phyloP scores from a whole-genome alignment of 2,329 filamentous ascomycete species.

The Monosporascus sp. region DNA sequence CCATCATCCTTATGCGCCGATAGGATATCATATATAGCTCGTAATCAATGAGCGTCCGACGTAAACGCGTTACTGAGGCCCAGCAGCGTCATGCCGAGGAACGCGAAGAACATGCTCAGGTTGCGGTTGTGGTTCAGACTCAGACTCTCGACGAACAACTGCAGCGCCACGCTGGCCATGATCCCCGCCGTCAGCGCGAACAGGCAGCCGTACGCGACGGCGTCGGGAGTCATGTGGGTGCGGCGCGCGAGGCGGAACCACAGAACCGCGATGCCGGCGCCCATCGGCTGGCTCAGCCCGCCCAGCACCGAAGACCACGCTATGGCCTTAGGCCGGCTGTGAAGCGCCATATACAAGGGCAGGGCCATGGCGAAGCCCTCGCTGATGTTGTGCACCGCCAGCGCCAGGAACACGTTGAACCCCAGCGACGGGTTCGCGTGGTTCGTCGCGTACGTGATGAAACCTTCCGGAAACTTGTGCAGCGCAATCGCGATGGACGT shows the following conservation, averaged over 20 bases:
- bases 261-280: slow-evolving; percentile 74
- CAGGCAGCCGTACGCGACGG: slow-evolving; percentile 68
- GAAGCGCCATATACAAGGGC: slow-evolving; percentile 85
- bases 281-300: slow-evolving; percentile 79
- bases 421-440: slow-evolving; percentile 88
- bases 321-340: slow-evolving; percentile 76
- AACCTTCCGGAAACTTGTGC: slow-evolving; percentile 87
- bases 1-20: too few relatives aligned
- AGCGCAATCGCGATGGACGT: slow-evolving; percentile 92
- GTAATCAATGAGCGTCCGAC: slow-evolving; percentile 39
- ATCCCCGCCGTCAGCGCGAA: slow-evolving; percentile 90
- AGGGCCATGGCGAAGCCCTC: slow-evolving; percentile 94
- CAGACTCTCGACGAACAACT: slow-evolving; percentile 81
- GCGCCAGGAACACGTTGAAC: slow-evolving; percentile 86
- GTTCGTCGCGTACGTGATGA: slow-evolving; percentile 93
- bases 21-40: background rate
- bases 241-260: slow-evolving; percentile 72
- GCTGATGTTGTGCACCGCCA: slow-evolving; percentile 97
- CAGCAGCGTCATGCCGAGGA: slow-evolving; percentile 81
- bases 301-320: slow-evolving; percentile 78
- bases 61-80: slow-evolving; percentile 81
- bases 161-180: slow-evolving; percentile 88
- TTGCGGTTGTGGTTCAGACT: slow-evolving; percentile 74
- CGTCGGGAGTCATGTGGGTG: slow-evolving; percentile 43
- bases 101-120: slow-evolving; percentile 73